Evolutionary conservation across 1,284 basidiomycete genomes (phyloP), one percentile per base, ranked within the genome.

Genomic region (Ganoderma boninense): DNA sequence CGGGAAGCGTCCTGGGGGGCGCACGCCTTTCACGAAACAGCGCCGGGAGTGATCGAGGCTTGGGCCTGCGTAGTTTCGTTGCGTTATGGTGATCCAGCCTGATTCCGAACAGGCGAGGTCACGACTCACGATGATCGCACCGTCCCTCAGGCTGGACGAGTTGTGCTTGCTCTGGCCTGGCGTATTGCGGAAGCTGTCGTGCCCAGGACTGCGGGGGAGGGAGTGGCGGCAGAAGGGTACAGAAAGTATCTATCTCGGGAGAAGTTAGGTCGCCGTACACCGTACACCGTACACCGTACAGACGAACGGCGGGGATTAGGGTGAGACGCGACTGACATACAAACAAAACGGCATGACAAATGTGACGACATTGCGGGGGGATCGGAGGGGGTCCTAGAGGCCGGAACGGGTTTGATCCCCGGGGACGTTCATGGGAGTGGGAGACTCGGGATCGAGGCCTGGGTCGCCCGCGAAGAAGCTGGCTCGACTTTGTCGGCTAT

Each of bases 111-210:
- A 8, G 1, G 54, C 23, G 13, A 26, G 11, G 23, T 23, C 29
- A 57, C 54, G 54, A 57, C 32, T 23, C 29, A 57, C 54, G 54
- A 57, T 57, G 54, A 57, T 57, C 49, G 49, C 49, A 52, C 49
- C 3, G 23, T 23, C 49, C 26, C 23, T 11, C 5, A 23, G 7
- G 46, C 13, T 52, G n/a, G 49, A 52, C 23, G 49, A 52, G 8
- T 8, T 38, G 38, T 7, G 10, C 38, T 38, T 38, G 10, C 38
- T 10, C 38, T 38, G 38, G 38, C 38, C 38, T 38, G 38, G 38
- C 46, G 46, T 49, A 8, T 10, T 49, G 46, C n/a, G n/a, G 23
- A 52, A 13, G 49, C 26, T 52, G 49, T 23, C 10, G 23, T 52
- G 23, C 49, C 23, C 49, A 52, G 23, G 49, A 14, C 49, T 52